A percentile compares a stretch with the other conserved stretches of the same genome.
phyloP scores from a whole-genome alignment of 1,284 basidiomycete genomes.

The Naganishia liquefaciens region DNA sequence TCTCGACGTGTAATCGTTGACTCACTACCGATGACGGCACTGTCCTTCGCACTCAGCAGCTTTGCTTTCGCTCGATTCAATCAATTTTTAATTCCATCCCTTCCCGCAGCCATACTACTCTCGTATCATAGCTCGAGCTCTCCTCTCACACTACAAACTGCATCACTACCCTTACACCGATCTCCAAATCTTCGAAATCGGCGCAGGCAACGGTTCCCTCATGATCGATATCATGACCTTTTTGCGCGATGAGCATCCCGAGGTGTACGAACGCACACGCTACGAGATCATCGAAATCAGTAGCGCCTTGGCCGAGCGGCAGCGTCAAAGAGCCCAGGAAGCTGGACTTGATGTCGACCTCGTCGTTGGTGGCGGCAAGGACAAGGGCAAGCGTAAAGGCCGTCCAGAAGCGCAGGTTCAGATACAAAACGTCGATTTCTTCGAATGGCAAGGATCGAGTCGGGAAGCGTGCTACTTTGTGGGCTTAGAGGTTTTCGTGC shows the following conservation, averaged over 20 bases:
- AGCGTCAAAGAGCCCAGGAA: conserved; percentile 63
- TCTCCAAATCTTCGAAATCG: conserved; percentile 93
- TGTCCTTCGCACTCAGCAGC: conserved; percentile 15
- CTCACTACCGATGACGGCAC: no score
- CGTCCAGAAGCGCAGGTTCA: conserved; percentile 55
- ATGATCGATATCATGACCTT: conserved; percentile 85
- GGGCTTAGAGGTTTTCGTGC: conserved; percentile 89
- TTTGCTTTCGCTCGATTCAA: conserved; percentile 7
- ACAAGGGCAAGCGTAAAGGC: background rate
- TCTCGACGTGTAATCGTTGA: no score
- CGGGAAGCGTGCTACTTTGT: conserved; percentile 87
- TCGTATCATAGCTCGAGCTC: conserved; percentile 80
- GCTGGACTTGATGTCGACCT: conserved; percentile 60
- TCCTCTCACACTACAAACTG: conserved; percentile 86
- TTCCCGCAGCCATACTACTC: conserved; percentile 82
- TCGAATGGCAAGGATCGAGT: conserved; percentile 75
- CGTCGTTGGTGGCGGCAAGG: background rate
- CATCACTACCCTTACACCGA: conserved; percentile 96
- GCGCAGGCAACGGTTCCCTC: conserved; percentile 94
- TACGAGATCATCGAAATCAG: conserved; percentile 94
- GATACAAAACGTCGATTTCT: conserved; percentile 79
- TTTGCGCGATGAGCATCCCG: conserved; percentile 74
- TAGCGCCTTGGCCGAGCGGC: conserved; percentile 70
- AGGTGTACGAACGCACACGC: conserved; percentile 81
- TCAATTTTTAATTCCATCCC: background rate